Base-by-base conservation (phyloP, 305 asterid genomes). In the Caryopteris hybrid region DNA sequence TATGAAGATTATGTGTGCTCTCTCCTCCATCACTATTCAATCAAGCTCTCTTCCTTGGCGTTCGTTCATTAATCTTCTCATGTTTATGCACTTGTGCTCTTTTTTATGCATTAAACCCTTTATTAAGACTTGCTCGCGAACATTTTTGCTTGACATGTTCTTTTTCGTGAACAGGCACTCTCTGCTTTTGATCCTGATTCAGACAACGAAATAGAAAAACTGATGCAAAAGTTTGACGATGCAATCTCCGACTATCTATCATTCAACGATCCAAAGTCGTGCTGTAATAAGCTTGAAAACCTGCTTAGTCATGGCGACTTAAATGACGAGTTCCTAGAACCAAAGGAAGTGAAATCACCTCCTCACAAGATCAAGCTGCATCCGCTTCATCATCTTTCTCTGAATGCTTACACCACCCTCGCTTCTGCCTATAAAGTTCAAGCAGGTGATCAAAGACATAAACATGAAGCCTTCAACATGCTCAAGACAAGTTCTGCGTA, bases 241-340 rank as follows among this genome's bases (percentile, higher is more conserved):
- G 77, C 84, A 61, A 68, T 84, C 58, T 42, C 58, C 1, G 85
- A 80, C 64, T 91, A 84, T 69, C 71, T 89, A 48, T 73, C 82
- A 36, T 56, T n/a, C 16, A 52, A 48, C 43, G 73, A 85, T 54
- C 74, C 88, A 27, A 64, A 64, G 38, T 70, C 75, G 41, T 84
- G 96, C 69, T 80, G 88, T 63, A 76, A 69, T 60, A 80, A 87
- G 67, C 92, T 92, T 14, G 96, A 92, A 71, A 58, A 56, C 77
- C 54, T 92, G 66, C 94, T 89, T 27, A 60, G 12, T 48, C 70
- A 74, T 33, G 85, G 80, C 18, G n/a, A 45, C 71, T 6, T 47
- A 16, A 43, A 21, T 21, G 16, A 61, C 2, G 51, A 22, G n/a
- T 66, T 54, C 36, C 36, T 43, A 17, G 59, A 68, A 31, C 68